Conservation (phyloP, 495 filamentous ascomycete genomes). For the Aspergillus diversus region DNA sequence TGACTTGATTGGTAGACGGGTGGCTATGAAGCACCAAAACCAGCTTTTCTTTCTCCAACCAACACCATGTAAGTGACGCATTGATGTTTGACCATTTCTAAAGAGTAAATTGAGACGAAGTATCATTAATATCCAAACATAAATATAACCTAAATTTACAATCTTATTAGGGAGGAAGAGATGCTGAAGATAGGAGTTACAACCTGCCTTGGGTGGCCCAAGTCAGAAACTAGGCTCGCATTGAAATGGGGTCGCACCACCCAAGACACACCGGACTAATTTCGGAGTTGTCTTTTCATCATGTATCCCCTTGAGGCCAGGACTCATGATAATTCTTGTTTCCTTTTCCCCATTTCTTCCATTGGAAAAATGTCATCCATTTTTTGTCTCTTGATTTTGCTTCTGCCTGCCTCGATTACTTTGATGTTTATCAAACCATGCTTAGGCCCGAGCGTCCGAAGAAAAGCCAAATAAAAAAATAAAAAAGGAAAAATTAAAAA, state of each 20-base stretch:
- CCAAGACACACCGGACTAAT: slow-evolving; percentile 17
- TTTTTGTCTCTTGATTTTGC: neutral
- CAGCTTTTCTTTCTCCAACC: neutral
- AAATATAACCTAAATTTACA: neutral
- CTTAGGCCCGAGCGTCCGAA: slow-evolving; percentile 25
- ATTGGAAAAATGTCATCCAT: neutral
- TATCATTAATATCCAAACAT: neutral
- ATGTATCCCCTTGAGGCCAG: neutral
- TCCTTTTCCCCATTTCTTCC: neutral
- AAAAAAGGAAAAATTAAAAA: slow-evolving; percentile 9
- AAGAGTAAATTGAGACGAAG: neutral
- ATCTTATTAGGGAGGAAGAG: neutral
- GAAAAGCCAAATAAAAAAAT: slow-evolving; percentile 15
- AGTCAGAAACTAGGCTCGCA: slow-evolving; percentile 11
- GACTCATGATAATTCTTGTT: neutral
- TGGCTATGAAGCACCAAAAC: slow-evolving; percentile 7
- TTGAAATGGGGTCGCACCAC: slow-evolving; percentile 24
- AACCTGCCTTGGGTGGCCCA: slow-evolving; percentile 19
- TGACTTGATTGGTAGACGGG: slow-evolving; percentile 11
- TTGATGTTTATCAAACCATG: slow-evolving; percentile 18
- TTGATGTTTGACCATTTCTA: neutral
- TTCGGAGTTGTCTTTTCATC: slow-evolving; percentile 19
- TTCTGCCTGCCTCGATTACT: neutral
- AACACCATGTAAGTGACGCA: neutral
- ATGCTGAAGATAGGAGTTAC: neutral